phyloP scores from a whole-genome alignment of 2,329 filamentous ascomycete genomes.

The Aureobasidium melanogenum region DNA sequence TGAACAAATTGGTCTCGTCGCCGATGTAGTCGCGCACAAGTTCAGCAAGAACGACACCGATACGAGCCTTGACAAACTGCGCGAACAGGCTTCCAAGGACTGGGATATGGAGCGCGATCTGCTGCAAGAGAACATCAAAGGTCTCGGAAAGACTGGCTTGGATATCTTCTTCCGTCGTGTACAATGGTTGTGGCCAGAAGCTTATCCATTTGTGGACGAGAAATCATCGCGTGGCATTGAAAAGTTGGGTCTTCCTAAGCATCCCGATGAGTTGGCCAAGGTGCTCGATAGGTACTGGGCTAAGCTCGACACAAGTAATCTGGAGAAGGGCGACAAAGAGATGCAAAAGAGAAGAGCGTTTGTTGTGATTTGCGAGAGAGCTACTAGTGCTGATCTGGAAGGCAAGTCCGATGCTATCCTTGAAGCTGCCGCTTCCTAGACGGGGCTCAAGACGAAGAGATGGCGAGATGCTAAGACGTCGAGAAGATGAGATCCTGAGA shows the following conservation, averaged over 20 bases:
- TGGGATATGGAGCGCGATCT: conserved; percentile 23
- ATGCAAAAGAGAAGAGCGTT: conserved; percentile 31
- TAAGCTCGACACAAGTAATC: conserved; percentile 22
- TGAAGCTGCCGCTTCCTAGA: conserved; percentile 17
- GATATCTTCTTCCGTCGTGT: conserved; percentile 36
- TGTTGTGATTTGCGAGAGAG: conserved; percentile 31
- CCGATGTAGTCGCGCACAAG: conserved; percentile 26
- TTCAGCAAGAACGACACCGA: conserved; percentile 25
- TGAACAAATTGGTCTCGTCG: conserved; percentile 28
- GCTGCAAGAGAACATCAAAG: conserved; percentile 31
- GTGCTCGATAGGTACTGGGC: conserved; percentile 30
- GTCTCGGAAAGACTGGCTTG: conserved; percentile 32
- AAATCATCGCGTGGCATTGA: conserved; percentile 27
- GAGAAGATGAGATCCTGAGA: neutral
- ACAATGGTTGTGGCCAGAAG: conserved; percentile 32
- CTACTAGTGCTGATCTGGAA: conserved; percentile 30
- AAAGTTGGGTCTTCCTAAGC: conserved; percentile 29
- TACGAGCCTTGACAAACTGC: conserved; percentile 24
- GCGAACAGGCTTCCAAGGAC: conserved; percentile 24
- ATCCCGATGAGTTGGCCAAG: conserved; percentile 26
- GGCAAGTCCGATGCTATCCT: conserved; percentile 26
- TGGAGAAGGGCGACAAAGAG: conserved; percentile 23
- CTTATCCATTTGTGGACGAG: conserved; percentile 33
- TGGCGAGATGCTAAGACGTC: neutral
- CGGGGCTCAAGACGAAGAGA: neutral